Evolutionary conservation across 352 stramenopile genomes (phyloP).

Genomic region (Globisporangium cystogenes): DNA sequence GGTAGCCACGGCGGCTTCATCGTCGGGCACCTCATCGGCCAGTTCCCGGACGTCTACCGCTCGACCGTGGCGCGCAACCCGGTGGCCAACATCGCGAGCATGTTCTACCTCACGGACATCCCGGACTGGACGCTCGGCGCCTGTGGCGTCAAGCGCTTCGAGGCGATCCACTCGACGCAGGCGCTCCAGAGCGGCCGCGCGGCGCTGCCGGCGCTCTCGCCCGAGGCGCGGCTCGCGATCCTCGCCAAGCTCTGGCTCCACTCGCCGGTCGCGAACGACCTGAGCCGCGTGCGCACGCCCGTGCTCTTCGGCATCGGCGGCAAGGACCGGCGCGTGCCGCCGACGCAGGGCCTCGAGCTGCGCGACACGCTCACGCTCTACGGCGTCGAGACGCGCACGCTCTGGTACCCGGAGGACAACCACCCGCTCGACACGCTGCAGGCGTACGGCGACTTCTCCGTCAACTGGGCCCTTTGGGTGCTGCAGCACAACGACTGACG

Average conservation of each 20-base stretch:
- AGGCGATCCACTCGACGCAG: constrained; percentile 76
- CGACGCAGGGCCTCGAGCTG: constrained; percentile 91
- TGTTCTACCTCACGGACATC: constrained; percentile 95
- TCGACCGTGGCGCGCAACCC: constrained; percentile 89
- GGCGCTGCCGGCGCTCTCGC: constrained; percentile 26
- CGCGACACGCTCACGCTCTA: constrained; percentile 80
- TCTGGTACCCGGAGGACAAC: constrained; percentile 76
- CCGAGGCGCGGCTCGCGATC: constrained; percentile 45
- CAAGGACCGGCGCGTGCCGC: constrained; percentile 89
- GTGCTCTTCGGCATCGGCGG: constrained; percentile 90
- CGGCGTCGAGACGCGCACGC: constrained; percentile 41
- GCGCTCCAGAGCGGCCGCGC: constrained; percentile 27
- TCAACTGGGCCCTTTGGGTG: constrained; percentile 77
- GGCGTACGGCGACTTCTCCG: constrained; percentile 59
- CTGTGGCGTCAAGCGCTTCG: constrained; percentile 77
- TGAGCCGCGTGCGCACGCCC: constrained; percentile 85
- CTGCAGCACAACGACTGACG: constrained; percentile 47
- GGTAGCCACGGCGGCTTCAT: constrained; percentile 96
- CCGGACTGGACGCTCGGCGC: constrained; percentile 94
- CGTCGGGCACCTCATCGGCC: constrained; percentile 87
- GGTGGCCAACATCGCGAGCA: constrained; percentile 92
- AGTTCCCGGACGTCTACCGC: constrained; percentile 94
- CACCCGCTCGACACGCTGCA: constrained; percentile 66
- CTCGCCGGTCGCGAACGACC: constrained; percentile 80
- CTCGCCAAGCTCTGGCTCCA: constrained; percentile 85